Base-by-base conservation (phyloP, 2,329 filamentous ascomycete species). In the Gaeumannomyces sp. region DNA sequence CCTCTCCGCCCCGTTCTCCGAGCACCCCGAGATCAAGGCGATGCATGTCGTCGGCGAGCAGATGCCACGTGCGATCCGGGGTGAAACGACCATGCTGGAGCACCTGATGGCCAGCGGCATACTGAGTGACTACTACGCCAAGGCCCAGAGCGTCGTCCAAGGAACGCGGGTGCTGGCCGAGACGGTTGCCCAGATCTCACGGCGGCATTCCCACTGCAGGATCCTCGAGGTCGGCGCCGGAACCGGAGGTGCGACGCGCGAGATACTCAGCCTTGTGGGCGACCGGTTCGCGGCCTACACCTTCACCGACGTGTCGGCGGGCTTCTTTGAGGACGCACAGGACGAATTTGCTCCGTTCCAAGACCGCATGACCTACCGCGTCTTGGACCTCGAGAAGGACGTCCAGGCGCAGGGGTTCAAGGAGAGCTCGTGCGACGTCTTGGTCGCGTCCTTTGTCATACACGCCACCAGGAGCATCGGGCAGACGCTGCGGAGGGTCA, bases 291-390 rank as follows among this genome's bases (percentile, higher is more conserved):
- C 19, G 4, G 60, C 60, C 27, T 82, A 81, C 67, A 77, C 75
- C 4, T 81, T 73, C 68, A 81, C 80, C 0, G 79, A 81, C 65
- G 75, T 78, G n/a, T 75, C 74, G 2, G 65, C 72, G 3, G 74
- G 72, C 27, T 78, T 77, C 69, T 80, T 81, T 56, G 73, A 76
- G 27, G 66, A 70, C 1, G 76, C 60, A 7, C 4, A 5, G n/a
- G n/a, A 31, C 1, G 27, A 50, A 11, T 62, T 56, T 62, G 60
- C 25, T 16, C n/a, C 7, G 11, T 8, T n/a, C 27, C n/a, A 29
- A 31, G 38, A 33, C 38, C 29, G n/a, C 11, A 64, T 64, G n/a
- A 38, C 35, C n/a, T 64, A 45, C 53, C 31, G 14, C 8, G 27
- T 58, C 4, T 28, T 64, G 10, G 62, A 64, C 53, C 29, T 63